These are phyloP conservation scores for Botryotinia calthae DNA, from an alignment of 2,329 filamentous ascomycete genomes.

Conservation along the genomic window DNA sequence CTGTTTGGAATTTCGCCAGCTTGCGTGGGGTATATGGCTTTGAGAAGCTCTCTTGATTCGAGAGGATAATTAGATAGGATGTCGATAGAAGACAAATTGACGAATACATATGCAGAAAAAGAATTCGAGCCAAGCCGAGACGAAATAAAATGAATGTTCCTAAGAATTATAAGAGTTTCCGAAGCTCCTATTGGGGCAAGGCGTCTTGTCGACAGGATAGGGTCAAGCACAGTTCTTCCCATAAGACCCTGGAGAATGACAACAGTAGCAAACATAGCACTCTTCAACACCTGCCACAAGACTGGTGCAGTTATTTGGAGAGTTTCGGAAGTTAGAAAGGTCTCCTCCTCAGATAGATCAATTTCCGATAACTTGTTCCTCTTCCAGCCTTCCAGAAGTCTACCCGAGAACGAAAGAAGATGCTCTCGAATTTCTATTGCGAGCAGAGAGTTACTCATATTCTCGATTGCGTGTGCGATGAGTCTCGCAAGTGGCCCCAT, in stretches of 20 bases:
- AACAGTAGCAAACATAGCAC: constrained; percentile 62
- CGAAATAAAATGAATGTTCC: constrained; percentile 67
- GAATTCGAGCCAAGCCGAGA: constrained; percentile 61
- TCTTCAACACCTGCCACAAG: constrained; percentile 64
- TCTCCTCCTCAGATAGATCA: constrained; percentile 58
- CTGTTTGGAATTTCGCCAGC: constrained; percentile 58
- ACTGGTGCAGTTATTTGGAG: constrained; percentile 56
- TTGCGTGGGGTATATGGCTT: constrained; percentile 34
- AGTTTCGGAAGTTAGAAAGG: constrained; percentile 57
- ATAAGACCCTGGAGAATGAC: constrained; percentile 59
- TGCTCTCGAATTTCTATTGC: constrained; percentile 50
- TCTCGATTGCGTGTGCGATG: constrained; percentile 60
- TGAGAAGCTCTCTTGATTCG: constrained; percentile 57
- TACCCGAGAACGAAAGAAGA: constrained; percentile 46
- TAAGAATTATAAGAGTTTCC: constrained; percentile 60
- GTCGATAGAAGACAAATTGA: constrained; percentile 66
- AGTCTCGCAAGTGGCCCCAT: constrained; percentile 63
- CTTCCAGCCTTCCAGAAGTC: constrained; percentile 61
- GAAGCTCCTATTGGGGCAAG: constrained; percentile 58
- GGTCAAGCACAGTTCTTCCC: constrained; percentile 57
- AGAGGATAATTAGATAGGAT: constrained; percentile 61
- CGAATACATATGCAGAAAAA: constrained; percentile 69
- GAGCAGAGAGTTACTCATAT: constrained; percentile 46
- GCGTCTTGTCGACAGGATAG: constrained; percentile 45
- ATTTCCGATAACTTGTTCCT: constrained; percentile 67